Evolutionary conservation across 2,329 filamentous ascomycete genomes (phyloP).

Genomic region (Aquanectria penicillioides): DNA sequence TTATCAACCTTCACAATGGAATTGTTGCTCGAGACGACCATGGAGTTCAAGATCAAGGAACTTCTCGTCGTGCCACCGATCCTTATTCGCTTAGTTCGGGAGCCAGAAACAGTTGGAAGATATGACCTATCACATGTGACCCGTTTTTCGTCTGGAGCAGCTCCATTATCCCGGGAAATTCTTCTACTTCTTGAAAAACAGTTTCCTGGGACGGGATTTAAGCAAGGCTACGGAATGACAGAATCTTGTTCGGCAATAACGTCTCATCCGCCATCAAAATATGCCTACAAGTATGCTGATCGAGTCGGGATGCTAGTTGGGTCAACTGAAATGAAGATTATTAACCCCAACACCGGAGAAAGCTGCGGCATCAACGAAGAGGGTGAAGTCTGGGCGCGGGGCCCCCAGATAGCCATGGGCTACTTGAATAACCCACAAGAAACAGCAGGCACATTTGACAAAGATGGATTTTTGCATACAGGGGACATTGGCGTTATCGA

Average conservation of each 20-base stretch:
- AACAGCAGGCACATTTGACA: slow-evolving; percentile 60
- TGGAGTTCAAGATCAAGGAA: slow-evolving; percentile 63
- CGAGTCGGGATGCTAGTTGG: slow-evolving; percentile 66
- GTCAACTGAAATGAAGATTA: slow-evolving; percentile 68
- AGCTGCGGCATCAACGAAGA: slow-evolving; percentile 62
- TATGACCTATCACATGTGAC: slow-evolving; percentile 67
- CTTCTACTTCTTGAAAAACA: slow-evolving; percentile 63
- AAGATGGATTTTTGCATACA: slow-evolving; percentile 67
- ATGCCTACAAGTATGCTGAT: slow-evolving; percentile 66
- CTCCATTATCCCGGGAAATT: slow-evolving; percentile 66
- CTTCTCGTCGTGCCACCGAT: slow-evolving; percentile 69
- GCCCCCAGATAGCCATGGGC: slow-evolving; percentile 61
- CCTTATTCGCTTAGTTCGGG: slow-evolving; percentile 67
- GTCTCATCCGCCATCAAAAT: slow-evolving; percentile 65
- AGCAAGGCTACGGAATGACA: slow-evolving; percentile 76
- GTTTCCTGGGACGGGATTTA: slow-evolving; percentile 69
- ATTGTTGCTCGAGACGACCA: slow-evolving; percentile 62
- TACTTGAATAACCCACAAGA: slow-evolving; percentile 56
- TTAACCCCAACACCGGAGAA: slow-evolving; percentile 62
- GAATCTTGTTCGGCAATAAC: slow-evolving; percentile 73
- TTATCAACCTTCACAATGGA: slow-evolving; percentile 72
- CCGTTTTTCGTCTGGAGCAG: slow-evolving; percentile 69
- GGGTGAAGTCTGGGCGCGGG: slow-evolving; percentile 59
- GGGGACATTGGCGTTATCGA: slow-evolving; percentile 67
- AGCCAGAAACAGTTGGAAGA: slow-evolving; percentile 58